Conservation (phyloP, 345 rosid species). For the Bruguiera gymnorhiza region DNA sequence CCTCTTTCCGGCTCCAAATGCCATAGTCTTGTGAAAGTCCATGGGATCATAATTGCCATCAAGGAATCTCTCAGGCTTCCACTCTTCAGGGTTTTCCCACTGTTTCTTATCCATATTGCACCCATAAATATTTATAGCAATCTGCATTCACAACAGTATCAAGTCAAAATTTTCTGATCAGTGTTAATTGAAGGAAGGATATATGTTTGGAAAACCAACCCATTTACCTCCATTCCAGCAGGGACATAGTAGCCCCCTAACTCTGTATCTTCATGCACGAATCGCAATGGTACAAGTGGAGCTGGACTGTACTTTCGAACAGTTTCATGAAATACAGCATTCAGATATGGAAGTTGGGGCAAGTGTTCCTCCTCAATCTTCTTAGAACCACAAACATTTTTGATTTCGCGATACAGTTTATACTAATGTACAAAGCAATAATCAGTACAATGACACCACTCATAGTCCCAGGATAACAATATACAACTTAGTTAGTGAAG, state of each 20-base stretch:
- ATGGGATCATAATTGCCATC: constrained; percentile 43
- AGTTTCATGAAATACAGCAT: constrained; percentile 77
- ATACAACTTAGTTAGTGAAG: neutral
- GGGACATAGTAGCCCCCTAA: constrained; percentile 65
- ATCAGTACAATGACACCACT: neutral
- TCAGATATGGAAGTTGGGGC: constrained; percentile 51
- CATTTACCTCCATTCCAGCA: constrained; percentile 61
- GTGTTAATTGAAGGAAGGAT: neutral
- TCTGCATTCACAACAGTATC: constrained; percentile 32
- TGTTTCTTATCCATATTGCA: constrained; percentile 83
- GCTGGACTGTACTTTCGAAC: constrained; percentile 71
- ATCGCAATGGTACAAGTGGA: constrained; percentile 65
- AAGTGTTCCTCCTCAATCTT: constrained; percentile 60
- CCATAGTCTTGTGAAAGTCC: constrained; percentile 81
- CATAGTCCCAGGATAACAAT: neutral
- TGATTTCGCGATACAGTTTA: constrained; percentile 40
- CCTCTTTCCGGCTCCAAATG: constrained; percentile 83
- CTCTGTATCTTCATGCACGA: constrained; percentile 66
- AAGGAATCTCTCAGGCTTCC: constrained; percentile 75
- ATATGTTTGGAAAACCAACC: neutral
- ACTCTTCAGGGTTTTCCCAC: constrained; percentile 67
- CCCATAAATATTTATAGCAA: constrained; percentile 79
- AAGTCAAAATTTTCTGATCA: neutral
- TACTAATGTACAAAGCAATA: constrained; percentile 32
- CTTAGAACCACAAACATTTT: constrained; percentile 48